These are phyloP conservation scores for Actinomortierella wolfii DNA, from an alignment of 371 early-diverging fungal species.

Conservation along the genomic window DNA sequence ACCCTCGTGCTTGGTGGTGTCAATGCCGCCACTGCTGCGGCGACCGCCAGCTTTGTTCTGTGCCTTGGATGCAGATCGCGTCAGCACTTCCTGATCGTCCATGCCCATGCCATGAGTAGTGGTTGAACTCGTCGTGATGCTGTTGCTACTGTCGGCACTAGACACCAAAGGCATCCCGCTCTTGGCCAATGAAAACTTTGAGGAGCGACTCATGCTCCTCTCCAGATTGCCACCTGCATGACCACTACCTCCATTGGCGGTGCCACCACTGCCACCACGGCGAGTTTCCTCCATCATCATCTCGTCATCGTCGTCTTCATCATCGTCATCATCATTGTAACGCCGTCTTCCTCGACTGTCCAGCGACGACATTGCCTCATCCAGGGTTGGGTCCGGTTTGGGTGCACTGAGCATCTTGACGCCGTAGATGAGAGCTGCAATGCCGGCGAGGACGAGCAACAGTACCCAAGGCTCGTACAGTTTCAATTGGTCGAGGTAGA, in stretches of 20 bases:
- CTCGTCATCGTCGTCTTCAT: constrained; percentile 33
- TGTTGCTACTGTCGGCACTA: too few species aligned
- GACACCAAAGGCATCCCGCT: too few species aligned
- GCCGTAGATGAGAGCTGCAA: constrained; percentile 60
- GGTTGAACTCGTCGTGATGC: too few species aligned
- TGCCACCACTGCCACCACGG: not conserved
- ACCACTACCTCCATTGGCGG: not conserved
- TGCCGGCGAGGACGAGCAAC: constrained; percentile 59
- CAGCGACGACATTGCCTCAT: constrained; percentile 15
- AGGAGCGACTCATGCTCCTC: too few species aligned
- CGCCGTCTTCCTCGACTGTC: constrained; percentile 4
- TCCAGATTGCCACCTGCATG: too few species aligned
- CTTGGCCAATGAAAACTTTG: too few species aligned
- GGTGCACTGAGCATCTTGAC: constrained; percentile 58
- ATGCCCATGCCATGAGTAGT: too few species aligned
- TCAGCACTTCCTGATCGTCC: too few species aligned
- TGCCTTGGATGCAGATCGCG: too few species aligned
- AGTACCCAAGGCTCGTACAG: constrained; percentile 67
- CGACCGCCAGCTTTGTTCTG: too few species aligned
- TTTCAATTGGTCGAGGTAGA: constrained; percentile 64
- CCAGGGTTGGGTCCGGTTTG: constrained; percentile 52
- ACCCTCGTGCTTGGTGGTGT: too few species aligned
- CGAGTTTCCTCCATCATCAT: not conserved
- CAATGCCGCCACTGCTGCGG: too few species aligned
- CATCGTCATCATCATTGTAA: not conserved